A percentile compares a stretch with the other conserved stretches of the same genome.
These are phyloP conservation scores for Sungouiella thailandica DNA, from an alignment of 805 yeast genomes.

Conservation along the genomic window DNA sequence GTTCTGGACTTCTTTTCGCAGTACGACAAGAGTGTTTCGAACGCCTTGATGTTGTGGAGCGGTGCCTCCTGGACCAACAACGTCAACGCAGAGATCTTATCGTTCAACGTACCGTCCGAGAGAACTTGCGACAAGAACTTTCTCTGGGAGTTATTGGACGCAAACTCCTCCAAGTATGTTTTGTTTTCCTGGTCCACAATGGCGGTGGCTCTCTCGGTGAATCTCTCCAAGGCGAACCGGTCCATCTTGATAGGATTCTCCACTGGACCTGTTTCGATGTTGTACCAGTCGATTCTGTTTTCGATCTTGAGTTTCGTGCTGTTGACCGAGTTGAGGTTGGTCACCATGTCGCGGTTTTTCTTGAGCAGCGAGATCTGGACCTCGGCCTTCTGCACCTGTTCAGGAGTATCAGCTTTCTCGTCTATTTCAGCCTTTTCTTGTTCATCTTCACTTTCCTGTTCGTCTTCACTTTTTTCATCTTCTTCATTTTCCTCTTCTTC, in stretches of 20 bases:
- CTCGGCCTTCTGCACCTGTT: conserved; percentile 26
- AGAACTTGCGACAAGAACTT: conserved; percentile 86
- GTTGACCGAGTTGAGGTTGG: conserved; percentile 44
- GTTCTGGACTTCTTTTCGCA: conserved; percentile 91
- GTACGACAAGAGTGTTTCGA: conserved; percentile 70
- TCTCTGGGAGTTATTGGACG: conserved; percentile 72
- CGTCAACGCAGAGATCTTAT: conserved; percentile 92
- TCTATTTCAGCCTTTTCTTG: conserved; percentile 35
- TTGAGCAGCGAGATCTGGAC: conserved; percentile 33
- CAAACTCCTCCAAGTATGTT: conserved; percentile 65
- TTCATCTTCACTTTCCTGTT: conserved; percentile 13
- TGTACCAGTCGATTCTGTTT: conserved; percentile 73
- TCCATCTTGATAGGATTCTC: conserved; percentile 35
- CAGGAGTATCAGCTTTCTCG: conserved; percentile 38
- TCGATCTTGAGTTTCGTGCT: conserved; percentile 55
- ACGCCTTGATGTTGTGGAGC: conserved; percentile 75
- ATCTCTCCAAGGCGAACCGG: conserved; percentile 53
- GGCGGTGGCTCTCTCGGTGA: conserved; percentile 61
- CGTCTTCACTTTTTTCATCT: conserved; percentile 9
- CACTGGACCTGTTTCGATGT: conserved; percentile 35
- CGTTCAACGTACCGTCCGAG: conserved; percentile 88
- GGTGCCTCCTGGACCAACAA: conserved; percentile 94
- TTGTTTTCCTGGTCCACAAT: conserved; percentile 68
- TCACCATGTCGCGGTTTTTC: conserved; percentile 24
- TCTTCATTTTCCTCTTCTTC: conserved; percentile 3